Conservation (phyloP, 768 basidiomycete species). For the Pulveroboletus sp. region DNA sequence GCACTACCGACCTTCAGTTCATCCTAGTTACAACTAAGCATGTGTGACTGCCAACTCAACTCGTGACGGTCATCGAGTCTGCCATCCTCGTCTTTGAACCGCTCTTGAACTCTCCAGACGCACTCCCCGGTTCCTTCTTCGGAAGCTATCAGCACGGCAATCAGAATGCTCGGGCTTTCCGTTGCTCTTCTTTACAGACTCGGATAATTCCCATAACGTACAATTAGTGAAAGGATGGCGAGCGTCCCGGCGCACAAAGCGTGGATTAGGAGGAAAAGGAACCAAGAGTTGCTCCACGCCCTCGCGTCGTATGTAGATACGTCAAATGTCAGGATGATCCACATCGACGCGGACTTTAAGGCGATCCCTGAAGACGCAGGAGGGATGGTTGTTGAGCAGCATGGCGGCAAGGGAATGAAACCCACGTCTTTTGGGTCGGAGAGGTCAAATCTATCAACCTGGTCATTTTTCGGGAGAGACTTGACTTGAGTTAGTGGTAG, state of each 20-base stretch:
- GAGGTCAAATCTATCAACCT: neutral
- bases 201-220: slow-evolving; percentile 19
- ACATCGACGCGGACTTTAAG: slow-evolving; percentile 37
- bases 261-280: slow-evolving; percentile 39
- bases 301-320: slow-evolving; percentile 31
- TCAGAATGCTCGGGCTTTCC: slow-evolving; percentile 39
- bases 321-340: slow-evolving; percentile 30
- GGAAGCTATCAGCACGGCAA: slow-evolving; percentile 32
- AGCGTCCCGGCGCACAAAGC: slow-evolving; percentile 36
- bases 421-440: neutral
- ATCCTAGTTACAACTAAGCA: neutral
- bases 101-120: slow-evolving; percentile 29
- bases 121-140: slow-evolving; percentile 28
- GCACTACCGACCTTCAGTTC: neutral
- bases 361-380: slow-evolving; percentile 18
- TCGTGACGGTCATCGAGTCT: slow-evolving; percentile 44
- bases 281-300: slow-evolving; percentile 34
- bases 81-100: slow-evolving; percentile 34
- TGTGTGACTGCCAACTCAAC: neutral
- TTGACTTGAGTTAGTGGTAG: neutral
- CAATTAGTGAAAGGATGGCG: slow-evolving; percentile 43
- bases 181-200: slow-evolving; percentile 35
- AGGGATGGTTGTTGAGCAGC: slow-evolving; percentile 9
- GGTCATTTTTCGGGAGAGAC: slow-evolving; percentile 14
- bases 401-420: neutral